Conservation (phyloP, 805 yeast genomes). For the Wickerhamomyces alni region DNA sequence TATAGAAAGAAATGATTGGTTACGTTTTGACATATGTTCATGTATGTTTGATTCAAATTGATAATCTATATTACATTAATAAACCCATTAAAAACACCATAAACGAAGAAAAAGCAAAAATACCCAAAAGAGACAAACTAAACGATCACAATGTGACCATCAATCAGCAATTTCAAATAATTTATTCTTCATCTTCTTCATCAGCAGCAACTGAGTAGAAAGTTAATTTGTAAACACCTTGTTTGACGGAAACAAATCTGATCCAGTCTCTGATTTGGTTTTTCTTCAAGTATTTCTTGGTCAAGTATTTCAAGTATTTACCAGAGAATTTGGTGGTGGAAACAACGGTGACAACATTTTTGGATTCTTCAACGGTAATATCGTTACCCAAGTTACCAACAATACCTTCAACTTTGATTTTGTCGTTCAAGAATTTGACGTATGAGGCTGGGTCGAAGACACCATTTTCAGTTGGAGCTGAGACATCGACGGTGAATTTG, state of each 20-base stretch:
- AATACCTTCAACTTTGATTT: slow-evolving; percentile 97
- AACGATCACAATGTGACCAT: slow-evolving; percentile 14
- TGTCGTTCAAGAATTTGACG: slow-evolving; percentile 97
- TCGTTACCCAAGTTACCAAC: slow-evolving; percentile 96
- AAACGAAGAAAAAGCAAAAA: slow-evolving; percentile 14
- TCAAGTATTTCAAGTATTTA: slow-evolving; percentile 98
- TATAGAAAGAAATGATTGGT: slow-evolving; percentile 45
- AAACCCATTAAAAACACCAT: slow-evolving; percentile 7
- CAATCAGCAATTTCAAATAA: slow-evolving; percentile 19
- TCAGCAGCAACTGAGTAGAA: slow-evolving; percentile 98
- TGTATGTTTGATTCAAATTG: not conserved
- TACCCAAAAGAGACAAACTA: slow-evolving; percentile 9
- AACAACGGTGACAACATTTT: slow-evolving; percentile 82
- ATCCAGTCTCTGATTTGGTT: slow-evolving; percentile 99
- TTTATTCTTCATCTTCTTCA: slow-evolving; percentile 92
- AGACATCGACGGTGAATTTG: slow-evolving; percentile 92
- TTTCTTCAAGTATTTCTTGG: slow-evolving; percentile 99
- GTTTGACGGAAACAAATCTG: slow-evolving; percentile 94
- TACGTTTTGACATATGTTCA: too few species aligned
- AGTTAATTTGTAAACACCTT: slow-evolving; percentile 94
- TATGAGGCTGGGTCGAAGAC: slow-evolving; percentile 96
- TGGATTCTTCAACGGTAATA: slow-evolving; percentile 84
- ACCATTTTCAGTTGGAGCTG: slow-evolving; percentile 96
- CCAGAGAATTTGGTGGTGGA: slow-evolving; percentile 97
- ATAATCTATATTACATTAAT: slow-evolving; percentile 15